phyloP scores from a whole-genome alignment of 2,329 filamentous ascomycete genomes.

The Neonectria ditissima region DNA sequence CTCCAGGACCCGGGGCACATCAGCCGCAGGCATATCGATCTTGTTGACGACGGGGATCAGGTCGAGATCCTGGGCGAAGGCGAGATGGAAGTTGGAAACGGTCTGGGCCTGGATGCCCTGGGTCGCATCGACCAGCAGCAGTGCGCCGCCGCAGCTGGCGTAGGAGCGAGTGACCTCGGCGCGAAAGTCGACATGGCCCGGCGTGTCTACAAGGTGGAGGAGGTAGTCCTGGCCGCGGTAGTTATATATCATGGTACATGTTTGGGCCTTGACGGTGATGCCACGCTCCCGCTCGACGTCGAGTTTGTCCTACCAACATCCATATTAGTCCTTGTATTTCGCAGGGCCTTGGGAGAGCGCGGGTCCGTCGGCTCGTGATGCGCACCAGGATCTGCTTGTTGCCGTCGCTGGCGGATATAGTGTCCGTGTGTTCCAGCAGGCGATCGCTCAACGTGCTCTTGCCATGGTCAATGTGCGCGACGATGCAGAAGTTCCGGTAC shows the following conservation, averaged over 20 bases:
- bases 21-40: conserved; percentile 90
- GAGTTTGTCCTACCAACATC: conserved; percentile 76
- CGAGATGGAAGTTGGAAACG: conserved; percentile 97
- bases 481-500: conserved; percentile 97
- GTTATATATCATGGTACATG: conserved; percentile 96
- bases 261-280: conserved; percentile 99
- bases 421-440: conserved; percentile 92
- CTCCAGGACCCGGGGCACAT: conserved; percentile 84
- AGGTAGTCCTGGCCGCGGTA: conserved; percentile 89
- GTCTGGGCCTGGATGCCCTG: conserved; percentile 98
- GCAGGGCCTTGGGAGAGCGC: background rate
- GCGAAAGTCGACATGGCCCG: conserved; percentile 96
- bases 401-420: conserved; percentile 80
- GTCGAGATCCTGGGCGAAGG: conserved; percentile 88
- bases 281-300: conserved; percentile 96
- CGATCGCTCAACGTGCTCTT: conserved; percentile 96
- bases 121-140: conserved; percentile 94
- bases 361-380: background rate
- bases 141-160: conserved; percentile 91
- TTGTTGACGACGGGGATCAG: conserved; percentile 97
- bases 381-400: conserved; percentile 89
- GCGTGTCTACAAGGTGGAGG: conserved; percentile 94
- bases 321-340: background rate
- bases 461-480: conserved; percentile 98
- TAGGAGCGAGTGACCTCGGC: conserved; percentile 97